Evolutionary conservation across 805 yeast species (phyloP).

Genomic region (Myxozyma udenii): DNA sequence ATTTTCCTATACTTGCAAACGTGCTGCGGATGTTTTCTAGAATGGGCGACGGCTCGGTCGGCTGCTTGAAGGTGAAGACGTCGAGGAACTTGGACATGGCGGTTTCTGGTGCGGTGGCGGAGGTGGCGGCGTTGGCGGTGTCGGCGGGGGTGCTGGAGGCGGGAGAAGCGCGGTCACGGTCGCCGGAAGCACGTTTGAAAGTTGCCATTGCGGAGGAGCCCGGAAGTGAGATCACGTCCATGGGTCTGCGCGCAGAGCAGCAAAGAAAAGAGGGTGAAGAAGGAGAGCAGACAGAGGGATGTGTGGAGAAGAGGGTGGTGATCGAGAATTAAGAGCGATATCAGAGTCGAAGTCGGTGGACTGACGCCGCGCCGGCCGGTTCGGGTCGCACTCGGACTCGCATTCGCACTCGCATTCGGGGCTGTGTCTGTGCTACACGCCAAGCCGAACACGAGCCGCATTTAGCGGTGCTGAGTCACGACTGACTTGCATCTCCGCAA

Average conservation of each 20-base stretch:
- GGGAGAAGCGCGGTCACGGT: constrained; percentile 15
- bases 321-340: no score
- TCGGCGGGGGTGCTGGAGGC: constrained; percentile 11
- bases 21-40: not conserved
- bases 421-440: no score
- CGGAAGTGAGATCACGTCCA: constrained; percentile 22
- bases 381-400: no score
- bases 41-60: not conserved
- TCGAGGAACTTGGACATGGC: constrained; percentile 8
- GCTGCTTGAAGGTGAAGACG: constrained; percentile 6
- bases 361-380: no score
- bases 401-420: no score
- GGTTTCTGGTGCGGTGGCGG: constrained; percentile 3
- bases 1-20: not conserved
- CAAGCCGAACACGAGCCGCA: no score
- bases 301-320: no score
- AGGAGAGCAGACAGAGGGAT: no score
- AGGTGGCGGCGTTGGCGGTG: constrained; percentile 1
- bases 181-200: constrained; percentile 4
- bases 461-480: no score
- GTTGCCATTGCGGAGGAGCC: constrained; percentile 10
- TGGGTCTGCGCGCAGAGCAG: not conserved
- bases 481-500: no score
- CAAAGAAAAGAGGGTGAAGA: no score
- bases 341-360: no score